Conservation (phyloP, 306 rosid species). For the Trifolium repens region DNA sequence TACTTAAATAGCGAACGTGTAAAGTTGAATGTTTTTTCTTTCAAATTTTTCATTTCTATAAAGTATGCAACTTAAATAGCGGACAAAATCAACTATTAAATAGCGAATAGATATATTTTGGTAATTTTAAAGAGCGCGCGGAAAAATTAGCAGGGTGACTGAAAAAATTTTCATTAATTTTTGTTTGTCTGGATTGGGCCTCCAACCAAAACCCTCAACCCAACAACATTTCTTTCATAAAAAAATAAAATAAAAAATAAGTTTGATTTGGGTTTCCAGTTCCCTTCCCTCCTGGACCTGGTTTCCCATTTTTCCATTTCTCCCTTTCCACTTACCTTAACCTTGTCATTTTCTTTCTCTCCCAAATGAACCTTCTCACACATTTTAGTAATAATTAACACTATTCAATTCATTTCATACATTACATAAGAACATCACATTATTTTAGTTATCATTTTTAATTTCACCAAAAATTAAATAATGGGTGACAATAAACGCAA, state of each 20-base stretch:
- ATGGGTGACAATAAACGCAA: constrained; percentile 68
- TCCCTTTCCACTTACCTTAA: neutral
- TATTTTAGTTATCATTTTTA: neutral
- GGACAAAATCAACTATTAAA: too few species aligned
- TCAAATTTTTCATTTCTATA: too few species aligned
- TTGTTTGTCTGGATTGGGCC: neutral
- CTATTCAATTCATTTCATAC: neutral
- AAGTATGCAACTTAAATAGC: too few species aligned
- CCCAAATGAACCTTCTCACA: neutral
- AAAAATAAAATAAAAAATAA: neutral
- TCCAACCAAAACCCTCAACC: neutral
- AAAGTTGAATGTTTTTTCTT: too few species aligned
- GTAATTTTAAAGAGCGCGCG: too few species aligned
- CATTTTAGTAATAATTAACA: neutral
- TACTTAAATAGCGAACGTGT: too few species aligned
- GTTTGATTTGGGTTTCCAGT: constrained; percentile 10
- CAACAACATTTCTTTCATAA: neutral
- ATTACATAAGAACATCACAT: neutral
- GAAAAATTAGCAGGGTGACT: too few species aligned
- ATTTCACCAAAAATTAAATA: neutral
- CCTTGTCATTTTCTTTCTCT: neutral
- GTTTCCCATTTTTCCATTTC: neutral
- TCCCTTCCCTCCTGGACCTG: constrained; percentile 17
- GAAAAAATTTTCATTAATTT: neutral
- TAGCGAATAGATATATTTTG: too few species aligned